Conservation (phyloP, 441 rosid genomes). For the Syzygium malaccense region DNA sequence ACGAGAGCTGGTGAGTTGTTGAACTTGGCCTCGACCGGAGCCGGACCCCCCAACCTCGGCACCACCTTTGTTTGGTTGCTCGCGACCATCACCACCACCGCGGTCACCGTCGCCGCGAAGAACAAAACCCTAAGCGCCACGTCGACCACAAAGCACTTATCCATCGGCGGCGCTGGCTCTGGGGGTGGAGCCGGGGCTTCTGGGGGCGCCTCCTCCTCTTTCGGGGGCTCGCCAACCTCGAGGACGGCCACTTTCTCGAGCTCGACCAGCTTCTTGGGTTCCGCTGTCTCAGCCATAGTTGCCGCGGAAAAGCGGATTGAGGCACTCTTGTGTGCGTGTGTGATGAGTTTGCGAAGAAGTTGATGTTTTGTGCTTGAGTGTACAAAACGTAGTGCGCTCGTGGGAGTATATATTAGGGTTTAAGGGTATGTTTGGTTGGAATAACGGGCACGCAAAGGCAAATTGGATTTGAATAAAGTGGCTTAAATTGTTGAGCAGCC, state of each 20-base stretch:
- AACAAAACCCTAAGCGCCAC: conserved; percentile 42
- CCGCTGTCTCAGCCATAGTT: neutral
- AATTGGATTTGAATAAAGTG: neutral
- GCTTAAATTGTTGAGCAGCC: neutral
- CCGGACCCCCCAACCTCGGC: neutral
- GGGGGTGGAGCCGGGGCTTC: neutral
- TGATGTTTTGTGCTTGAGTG: neutral
- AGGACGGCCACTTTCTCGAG: neutral
- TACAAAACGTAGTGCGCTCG: neutral
- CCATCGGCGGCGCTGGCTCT: neutral
- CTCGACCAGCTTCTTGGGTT: neutral
- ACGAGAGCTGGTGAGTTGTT: conserved; percentile 4
- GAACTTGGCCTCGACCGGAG: conserved; percentile 1
- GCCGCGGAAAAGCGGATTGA: neutral
- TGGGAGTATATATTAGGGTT: neutral
- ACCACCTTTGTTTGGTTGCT: conserved; percentile 41
- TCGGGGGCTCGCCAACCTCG: neutral
- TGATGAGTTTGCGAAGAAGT: neutral
- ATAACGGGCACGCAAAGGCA: conserved; percentile 5
- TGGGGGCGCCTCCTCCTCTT: neutral
- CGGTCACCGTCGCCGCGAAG: conserved; percentile 40
- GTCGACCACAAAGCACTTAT: conserved; percentile 21
- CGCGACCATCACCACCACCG: conserved; percentile 51
- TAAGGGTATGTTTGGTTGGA: neutral
- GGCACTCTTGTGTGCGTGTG: neutral